A percentile compares a stretch with the other conserved stretches of the same genome.
phyloP scores from a whole-genome alignment of 1,139 yeast genomes.

The Suhomyces panamericanus region DNA sequence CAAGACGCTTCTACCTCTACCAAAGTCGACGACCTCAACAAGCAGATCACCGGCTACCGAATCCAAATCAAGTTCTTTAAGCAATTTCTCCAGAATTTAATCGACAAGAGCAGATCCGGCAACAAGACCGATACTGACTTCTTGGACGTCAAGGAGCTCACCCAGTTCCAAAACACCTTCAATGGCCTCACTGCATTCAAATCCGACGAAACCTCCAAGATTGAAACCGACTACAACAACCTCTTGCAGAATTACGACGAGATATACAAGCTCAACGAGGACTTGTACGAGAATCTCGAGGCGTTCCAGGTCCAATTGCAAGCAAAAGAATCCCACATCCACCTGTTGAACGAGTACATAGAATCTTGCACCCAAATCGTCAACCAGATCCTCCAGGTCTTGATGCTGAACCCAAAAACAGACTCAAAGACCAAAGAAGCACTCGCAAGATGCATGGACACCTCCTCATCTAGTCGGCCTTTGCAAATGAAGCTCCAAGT shows the following conservation, averaged over 20 bases:
- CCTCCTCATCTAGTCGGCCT: conserved; percentile 13
- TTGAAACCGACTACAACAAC: conserved; percentile 21
- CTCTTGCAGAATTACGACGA: conserved; percentile 38
- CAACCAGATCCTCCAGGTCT: conserved; percentile 25
- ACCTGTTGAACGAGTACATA: conserved; percentile 18
- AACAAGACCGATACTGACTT: conserved; percentile 5
- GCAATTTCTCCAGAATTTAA: conserved; percentile 41
- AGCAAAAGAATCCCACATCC: conserved; percentile 26
- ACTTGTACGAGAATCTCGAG: conserved; percentile 39
- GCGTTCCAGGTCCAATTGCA: conserved; percentile 33
- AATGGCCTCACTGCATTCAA: conserved; percentile 18
- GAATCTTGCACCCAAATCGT: conserved; percentile 20
- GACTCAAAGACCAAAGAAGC: conserved; percentile 22
- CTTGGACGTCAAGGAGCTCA: conserved; percentile 26
- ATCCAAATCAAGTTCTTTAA: conserved; percentile 46
- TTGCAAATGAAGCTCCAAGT: conserved; percentile 30
- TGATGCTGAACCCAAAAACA: conserved; percentile 23
- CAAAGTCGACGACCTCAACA: conserved; percentile 36
- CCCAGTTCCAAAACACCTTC: conserved; percentile 26
- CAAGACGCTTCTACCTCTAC: conserved; percentile 18
- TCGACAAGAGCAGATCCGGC: conserved; percentile 24
- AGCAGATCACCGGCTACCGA: conserved; percentile 43
- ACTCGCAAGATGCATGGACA: conserved; percentile 20
- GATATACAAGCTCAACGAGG: conserved; percentile 38
- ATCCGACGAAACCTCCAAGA: conserved; percentile 12